Base-by-base conservation (phyloP, 805 yeast species). In the Maudiozyma bulderi region DNA sequence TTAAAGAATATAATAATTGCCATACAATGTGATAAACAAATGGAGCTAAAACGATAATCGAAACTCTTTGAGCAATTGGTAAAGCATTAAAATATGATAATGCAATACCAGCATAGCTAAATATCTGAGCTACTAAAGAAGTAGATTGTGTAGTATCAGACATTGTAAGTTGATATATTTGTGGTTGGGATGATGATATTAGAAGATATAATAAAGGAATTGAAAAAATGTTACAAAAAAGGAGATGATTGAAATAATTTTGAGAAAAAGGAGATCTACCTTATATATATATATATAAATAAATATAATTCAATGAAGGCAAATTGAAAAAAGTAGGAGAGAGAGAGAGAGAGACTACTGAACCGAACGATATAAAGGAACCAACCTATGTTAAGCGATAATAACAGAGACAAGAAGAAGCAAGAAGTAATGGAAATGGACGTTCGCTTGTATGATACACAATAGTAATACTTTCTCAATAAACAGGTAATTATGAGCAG, bases 1-100 rank as follows among this genome's bases (percentile, higher is more conserved):
- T 75, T 46, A 84, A 65, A n/a, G 86, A 80, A 65, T 82, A 82
- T 11, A 77, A 59, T 3, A 82, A 67, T 66, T 85, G 93, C 82
- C 82, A 84, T 28, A 74, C 58, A 34, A 83, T 61, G 56, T 80
- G 78, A 68, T 82, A 83, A 31, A 82, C 55, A 61, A 85, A 81
- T 11, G 93, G 93, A 10, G 67, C 50, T 14, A 65, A 48, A 2
- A 70, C 50, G 3, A 65, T 52, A 14, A 70, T 47, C 0, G 72
- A 64, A 2, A 66, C 49, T 55, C 68, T 68, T 49, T 72, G 74
- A 31, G 68, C 60, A 32, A 66, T 44, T 6, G 73, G 64, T 30
- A 71, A 57, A 6, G 61, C 54, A 49, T 65, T 45, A 51, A 70
- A 69, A n/a, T 53, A 50, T 6, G 52, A 40, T 11, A 56, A 37